Conservation (phyloP, 495 filamentous ascomycete species). For the Tuber brumale region DNA sequence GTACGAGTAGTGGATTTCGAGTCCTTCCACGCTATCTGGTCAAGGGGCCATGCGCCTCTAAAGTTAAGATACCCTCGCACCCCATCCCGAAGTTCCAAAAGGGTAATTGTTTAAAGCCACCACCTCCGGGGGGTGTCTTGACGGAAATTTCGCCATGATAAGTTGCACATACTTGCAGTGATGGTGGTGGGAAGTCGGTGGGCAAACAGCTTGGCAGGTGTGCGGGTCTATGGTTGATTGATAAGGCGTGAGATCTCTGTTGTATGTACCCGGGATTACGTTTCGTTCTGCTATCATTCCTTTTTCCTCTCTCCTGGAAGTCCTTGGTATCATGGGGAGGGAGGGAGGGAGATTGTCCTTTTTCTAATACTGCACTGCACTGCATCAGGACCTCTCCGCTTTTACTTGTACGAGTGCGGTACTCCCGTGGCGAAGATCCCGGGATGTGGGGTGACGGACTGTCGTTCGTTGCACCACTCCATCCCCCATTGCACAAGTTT, state of each 20-base stretch:
- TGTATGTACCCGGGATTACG: background rate
- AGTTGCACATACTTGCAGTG: background rate
- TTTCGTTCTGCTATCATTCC: background rate
- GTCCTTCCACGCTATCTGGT: background rate
- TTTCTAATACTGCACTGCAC: background rate
- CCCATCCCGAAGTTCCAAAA: background rate
- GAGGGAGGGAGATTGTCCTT: background rate
- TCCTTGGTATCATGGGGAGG: background rate
- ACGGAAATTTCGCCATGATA: background rate
- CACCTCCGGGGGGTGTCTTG: background rate
- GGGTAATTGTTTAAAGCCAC: background rate
- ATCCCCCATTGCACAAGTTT: background rate
- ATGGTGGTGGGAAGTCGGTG: conserved; percentile 1
- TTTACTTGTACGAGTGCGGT: no score
- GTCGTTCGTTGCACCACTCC: background rate
- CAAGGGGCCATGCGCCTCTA: background rate
- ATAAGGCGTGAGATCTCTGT: background rate
- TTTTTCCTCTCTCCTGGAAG: background rate
- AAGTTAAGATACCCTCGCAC: background rate
- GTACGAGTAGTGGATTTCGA: background rate
- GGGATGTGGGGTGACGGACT: background rate
- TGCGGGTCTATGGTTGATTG: background rate
- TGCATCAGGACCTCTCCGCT: background rate
- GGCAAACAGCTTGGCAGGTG: background rate
- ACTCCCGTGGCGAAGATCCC: background rate